Base-by-base conservation (phyloP, 163 green algal species). In the Chlorella variabilis region DNA sequence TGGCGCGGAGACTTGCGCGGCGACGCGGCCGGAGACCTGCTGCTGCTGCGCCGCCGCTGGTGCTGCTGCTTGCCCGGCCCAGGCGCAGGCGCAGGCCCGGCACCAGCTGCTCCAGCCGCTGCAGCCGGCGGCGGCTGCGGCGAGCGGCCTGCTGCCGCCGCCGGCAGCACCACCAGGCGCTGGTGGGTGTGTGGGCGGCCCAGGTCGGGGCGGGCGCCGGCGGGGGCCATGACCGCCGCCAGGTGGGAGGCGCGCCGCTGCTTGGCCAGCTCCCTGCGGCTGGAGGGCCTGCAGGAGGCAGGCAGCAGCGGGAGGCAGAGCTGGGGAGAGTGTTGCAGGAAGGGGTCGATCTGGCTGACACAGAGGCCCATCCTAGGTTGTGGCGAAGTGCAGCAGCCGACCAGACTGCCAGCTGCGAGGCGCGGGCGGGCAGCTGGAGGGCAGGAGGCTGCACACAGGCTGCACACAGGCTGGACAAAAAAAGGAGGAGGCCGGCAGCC, bases 191-290 rank as follows among this genome's bases (percentile, higher is more conserved):
- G 8, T 5, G 38, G 33, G 36, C 58, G 54, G 3, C 75, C 75
- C 7, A 81, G 59, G 59, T 81, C 75, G 0, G 75, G 75, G 18
- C 75, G 75, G 1, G 75, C 45, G 15, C 75, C 75, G 0, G 29
- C n/a, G 2, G 75, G 59, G 3, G 58, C 75, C 75, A 81, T 81
- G n/a, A 71, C 58, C 1, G 39, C 33, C 2, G 58, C 75, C 59
- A 81, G 75, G 11, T 61, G 75, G 15, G 58, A 73, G 58, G 36
- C 36, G 18, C 75, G 75, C 0, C 41, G 75, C 59, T 81, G 17
- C 29, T 36, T 48, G 18, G 39, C 38, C 41, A 27, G 20, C 39
- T 62, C 39, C 23, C 13, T 27, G 3, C 75, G n/a, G 18, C 68
- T 75, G 20, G n/a, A n/a, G n/a, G 38, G 8, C 59, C 59, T 67